These are phyloP conservation scores for Collybia nuda DNA, from an alignment of 768 basidiomycete species.

Conservation along the genomic window DNA sequence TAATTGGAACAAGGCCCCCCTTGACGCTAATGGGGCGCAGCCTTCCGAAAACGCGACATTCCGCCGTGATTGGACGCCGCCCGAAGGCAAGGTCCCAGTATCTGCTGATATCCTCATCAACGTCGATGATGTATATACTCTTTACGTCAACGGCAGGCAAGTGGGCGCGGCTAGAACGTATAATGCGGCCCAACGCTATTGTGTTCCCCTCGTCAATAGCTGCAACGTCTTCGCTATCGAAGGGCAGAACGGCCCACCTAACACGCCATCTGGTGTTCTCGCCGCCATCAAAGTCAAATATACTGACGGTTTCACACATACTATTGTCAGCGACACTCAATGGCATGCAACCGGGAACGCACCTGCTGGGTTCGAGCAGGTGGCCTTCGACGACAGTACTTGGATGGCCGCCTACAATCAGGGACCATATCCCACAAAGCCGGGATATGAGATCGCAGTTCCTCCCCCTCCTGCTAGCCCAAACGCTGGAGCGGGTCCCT, in stretches of 20 bases:
- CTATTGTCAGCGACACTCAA: conserved; percentile 18
- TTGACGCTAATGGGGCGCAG: no score
- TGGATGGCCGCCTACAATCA: conserved; percentile 19
- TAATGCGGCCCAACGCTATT: conserved; percentile 15
- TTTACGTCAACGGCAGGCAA: conserved; percentile 21
- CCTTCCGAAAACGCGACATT: conserved; percentile 18
- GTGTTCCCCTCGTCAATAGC: conserved; percentile 13
- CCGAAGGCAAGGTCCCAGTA: conserved; percentile 12
- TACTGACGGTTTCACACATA: conserved; percentile 19
- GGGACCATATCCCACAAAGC: conserved; percentile 9
- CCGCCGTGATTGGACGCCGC: conserved; percentile 13
- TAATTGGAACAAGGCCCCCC: no score
- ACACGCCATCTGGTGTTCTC: conserved; percentile 18
- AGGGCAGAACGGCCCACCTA: conserved; percentile 11
- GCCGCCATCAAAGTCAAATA: conserved; percentile 22
- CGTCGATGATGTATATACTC: conserved; percentile 17
- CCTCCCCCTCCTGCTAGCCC: conserved; percentile 8
- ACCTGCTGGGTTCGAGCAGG: conserved; percentile 16
- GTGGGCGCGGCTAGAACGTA: conserved; percentile 14
- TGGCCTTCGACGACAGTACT: conserved; percentile 17
- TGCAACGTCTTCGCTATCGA: conserved; percentile 23
- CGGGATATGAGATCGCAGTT: conserved; percentile 2
- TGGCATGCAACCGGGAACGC: conserved; percentile 17
- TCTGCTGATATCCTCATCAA: conserved; percentile 19
- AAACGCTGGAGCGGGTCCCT: conserved; percentile 11